Evolutionary conservation across 2,329 filamentous ascomycete genomes (phyloP).

Genomic region (Arthrobotrys pseudoclavata): DNA sequence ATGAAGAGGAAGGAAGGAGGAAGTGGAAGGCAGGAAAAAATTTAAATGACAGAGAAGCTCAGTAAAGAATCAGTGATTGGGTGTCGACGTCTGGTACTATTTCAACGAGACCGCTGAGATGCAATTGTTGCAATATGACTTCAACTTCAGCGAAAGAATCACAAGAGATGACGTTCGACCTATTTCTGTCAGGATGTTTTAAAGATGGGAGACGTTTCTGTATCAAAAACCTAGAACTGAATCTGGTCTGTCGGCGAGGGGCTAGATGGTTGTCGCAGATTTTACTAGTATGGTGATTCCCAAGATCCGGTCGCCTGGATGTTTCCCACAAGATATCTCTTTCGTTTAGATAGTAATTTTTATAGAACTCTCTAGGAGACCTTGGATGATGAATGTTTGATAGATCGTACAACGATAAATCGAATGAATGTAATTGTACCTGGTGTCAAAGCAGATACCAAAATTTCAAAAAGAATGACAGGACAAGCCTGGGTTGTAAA

Average conservation of each 20-base stretch:
- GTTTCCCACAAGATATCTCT: neutral
- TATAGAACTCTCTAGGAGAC: conserved; percentile 28
- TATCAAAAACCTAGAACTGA: conserved; percentile 29
- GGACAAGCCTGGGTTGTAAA: conserved; percentile 32
- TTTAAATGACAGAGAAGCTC: conserved; percentile 8
- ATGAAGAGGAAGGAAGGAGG: conserved; percentile 11
- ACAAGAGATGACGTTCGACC: conserved; percentile 3
- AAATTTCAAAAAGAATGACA: conserved; percentile 18
- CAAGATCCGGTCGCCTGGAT: conserved; percentile 8
- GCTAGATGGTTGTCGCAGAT: neutral
- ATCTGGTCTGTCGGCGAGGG: conserved; percentile 23
- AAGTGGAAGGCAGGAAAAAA: neutral
- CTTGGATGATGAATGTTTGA: conserved; percentile 32
- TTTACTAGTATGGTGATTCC: neutral
- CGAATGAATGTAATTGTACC: conserved; percentile 23
- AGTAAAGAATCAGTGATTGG: neutral
- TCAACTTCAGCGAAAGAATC: neutral
- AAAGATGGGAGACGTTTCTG: neutral
- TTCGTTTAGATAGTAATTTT: neutral
- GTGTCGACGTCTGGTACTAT: conserved; percentile 2
- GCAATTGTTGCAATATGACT: neutral
- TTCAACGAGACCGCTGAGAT: neutral
- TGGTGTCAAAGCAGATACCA: conserved; percentile 31
- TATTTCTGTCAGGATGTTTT: neutral
- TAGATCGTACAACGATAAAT: conserved; percentile 51